Conservation (phyloP, 768 basidiomycete genomes). For the Rhodocollybia butyracea region DNA sequence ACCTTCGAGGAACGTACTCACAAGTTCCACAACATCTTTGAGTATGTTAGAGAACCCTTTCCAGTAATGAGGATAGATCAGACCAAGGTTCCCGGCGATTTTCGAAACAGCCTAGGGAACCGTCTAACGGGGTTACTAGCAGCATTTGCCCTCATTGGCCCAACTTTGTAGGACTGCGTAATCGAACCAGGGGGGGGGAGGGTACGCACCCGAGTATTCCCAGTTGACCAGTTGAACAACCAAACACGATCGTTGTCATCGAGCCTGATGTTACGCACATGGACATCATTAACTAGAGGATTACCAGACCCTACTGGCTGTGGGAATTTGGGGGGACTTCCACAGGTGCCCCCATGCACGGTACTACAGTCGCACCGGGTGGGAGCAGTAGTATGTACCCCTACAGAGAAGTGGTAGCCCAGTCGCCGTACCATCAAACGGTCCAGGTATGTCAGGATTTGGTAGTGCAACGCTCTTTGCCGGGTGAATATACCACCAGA, state of each 20-base stretch:
- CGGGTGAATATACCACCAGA: conserved; percentile 21
- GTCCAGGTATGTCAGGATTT: conserved; percentile 15
- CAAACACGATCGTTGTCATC: conserved; percentile 13
- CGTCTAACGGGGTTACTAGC: background rate
- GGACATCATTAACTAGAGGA: conserved; percentile 14
- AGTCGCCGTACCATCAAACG: conserved; percentile 15
- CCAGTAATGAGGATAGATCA: too few species aligned
- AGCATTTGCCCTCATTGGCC: too few species aligned
- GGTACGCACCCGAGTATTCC: conserved; percentile 7
- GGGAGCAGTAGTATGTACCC: background rate
- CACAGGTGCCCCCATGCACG: background rate
- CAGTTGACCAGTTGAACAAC: conserved; percentile 7
- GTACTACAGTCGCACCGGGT: background rate
- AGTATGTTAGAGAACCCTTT: too few species aligned
- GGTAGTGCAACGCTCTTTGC: conserved; percentile 14
- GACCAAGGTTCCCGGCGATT: too few species aligned
- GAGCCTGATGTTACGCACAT: conserved; percentile 18
- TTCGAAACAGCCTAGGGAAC: background rate
- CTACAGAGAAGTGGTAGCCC: conserved; percentile 7
- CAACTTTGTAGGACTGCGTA: background rate
- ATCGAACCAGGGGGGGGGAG: conserved; percentile 6
- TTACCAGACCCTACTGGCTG: too few species aligned
- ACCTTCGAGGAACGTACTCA: too few species aligned
- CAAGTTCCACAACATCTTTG: too few species aligned
- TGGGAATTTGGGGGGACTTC: background rate